Evolutionary conservation across 495 filamentous ascomycete species (phyloP), one percentile per base, ranked within the genome.

Genomic region (Amphirosellinia nigrospora): DNA sequence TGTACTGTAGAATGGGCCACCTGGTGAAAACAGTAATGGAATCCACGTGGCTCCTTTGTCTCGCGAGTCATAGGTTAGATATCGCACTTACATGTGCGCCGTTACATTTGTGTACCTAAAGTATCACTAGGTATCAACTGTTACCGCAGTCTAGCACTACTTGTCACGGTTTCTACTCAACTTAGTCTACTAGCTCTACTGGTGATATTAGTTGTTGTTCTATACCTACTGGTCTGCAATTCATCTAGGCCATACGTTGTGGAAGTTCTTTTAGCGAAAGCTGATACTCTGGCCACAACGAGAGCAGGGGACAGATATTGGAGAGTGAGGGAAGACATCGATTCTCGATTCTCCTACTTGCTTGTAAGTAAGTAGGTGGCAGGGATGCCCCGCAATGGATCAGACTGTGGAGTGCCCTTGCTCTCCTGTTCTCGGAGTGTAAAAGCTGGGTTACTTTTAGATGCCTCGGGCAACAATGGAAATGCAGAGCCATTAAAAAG

Each of bases 41-140:
- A 43, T 34, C 64, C 52, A 67, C 64, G 64, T 67, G 64, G 64
- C 36, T 7, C 38, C 52, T 67, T 58, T 58, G 38, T 59, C 38
- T 58, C 23, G 32, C 36, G n/a, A n/a, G n/a, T 16, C 23, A 58
- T 34, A 10, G 32, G 34, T 19, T 36, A 8, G 53, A 34, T 36
- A 21, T 58, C 7, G 55, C 55, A n/a, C 55, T 58, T 58, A 32
- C 26, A 21, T 58, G 53, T 36, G 16, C 16, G 23, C 16, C 8
- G 55, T 58, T 58, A 58, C 55, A 28, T 15, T 32, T 56, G 52
- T 28, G n/a, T n/a, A n/a, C n/a, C n/a, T n/a, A n/a, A n/a, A n/a
- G n/a, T n/a, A n/a, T n/a, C n/a, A n/a, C n/a, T n/a, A n/a, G n/a
- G n/a, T n/a, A n/a, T n/a, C n/a, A 45, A 46, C 21, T 1, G 43